Base-by-base conservation (phyloP, 495 filamentous ascomycete genomes). In the Tetracladium marchalianum region DNA sequence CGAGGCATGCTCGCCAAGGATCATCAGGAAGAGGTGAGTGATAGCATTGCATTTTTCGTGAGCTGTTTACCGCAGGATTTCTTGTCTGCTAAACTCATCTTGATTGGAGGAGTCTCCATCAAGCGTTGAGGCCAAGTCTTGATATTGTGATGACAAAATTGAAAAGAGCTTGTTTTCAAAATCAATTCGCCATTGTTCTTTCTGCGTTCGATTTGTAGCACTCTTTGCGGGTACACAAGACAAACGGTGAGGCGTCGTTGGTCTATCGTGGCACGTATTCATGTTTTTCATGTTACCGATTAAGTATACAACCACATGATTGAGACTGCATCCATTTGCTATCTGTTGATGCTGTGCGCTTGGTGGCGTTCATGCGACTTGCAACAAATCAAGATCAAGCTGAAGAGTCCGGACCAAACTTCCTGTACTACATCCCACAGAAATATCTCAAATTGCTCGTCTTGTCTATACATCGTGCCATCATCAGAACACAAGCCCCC, bases 21-120 rank as follows among this genome's bases (percentile, higher is more conserved):
- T 53, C 51, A 18, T 44, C 51, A 5, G 46, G 45, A 36, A 34
- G 51, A 53, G 46, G 51, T 53, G 5, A 45, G 51, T 49, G 10
- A 13, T 35, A n/a, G 15, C 5, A 17, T 41, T 10, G 35, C 32
- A 12, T 41, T 8, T 13, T 15, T 22, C 12, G 11, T n/a, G 5
- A 13, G 6, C 35, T 41, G 24, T n/a, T 24, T 4, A 10, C 9
- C 9, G 31, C 46, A 19, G 4, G 24, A 22, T 15, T 27, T 27
- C 3, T 35, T 35, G 11, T n/a, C 11, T 11, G 4, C 4, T 13
- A 17, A 4, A 22, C 11, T 18, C 17, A 2, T 5, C 5, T 16
- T 17, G 1, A 13, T 41, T 19, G 2, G 37, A 39, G 37, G 7
- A 39, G 4, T 41, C 38, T 15, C 13, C 4, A 12, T 41, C 38